Percentiles rank a stretch among this genome's conserved stretches.
phyloP scores from a whole-genome alignment of 495 filamentous ascomycete genomes.

The Hypoxylon fragiforme region DNA sequence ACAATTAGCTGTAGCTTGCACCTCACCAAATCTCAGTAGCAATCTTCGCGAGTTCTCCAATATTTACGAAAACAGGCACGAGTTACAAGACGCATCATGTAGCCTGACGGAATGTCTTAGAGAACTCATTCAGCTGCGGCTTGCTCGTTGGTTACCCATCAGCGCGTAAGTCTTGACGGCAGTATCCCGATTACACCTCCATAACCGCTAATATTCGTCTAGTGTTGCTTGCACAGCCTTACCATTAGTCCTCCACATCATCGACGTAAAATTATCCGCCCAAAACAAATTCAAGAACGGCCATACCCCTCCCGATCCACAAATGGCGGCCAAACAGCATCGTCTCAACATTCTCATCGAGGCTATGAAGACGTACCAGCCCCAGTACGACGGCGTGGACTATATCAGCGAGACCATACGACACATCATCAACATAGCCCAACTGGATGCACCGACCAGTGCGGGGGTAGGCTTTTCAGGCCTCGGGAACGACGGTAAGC shows the following conservation, averaged over 20 bases:
- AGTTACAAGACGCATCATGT: conserved; percentile 39
- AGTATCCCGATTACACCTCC: neutral
- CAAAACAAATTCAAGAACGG: conserved; percentile 28
- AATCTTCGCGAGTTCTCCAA: conserved; percentile 33
- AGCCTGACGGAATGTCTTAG: conserved; percentile 42
- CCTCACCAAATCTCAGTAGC: conserved; percentile 30
- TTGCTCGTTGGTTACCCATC: conserved; percentile 39
- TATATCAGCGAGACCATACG: conserved; percentile 41
- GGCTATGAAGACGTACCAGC: conserved; percentile 43
- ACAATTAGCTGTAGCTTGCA: conserved; percentile 33
- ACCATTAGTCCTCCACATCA: conserved; percentile 40
- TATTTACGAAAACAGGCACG: conserved; percentile 41
- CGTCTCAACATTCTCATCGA: conserved; percentile 44
- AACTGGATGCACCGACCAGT: conserved; percentile 31
- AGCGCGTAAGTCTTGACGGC: conserved; percentile 35
- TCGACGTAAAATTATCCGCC: conserved; percentile 39
- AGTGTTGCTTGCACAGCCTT: conserved; percentile 40
- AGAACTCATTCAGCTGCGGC: conserved; percentile 37
- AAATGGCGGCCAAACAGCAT: conserved; percentile 36
- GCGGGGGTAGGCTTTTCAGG: conserved; percentile 6
- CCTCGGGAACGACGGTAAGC: conserved; percentile 21
- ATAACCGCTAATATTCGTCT: conserved; percentile 8
- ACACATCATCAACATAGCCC: conserved; percentile 39
- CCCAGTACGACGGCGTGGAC: conserved; percentile 41
- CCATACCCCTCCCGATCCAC: conserved; percentile 18